Evolutionary conservation across 2,329 filamentous ascomycete genomes (phyloP), one percentile per base, ranked within the genome.

Genomic region (Fusarium pseudoanthophilum): DNA sequence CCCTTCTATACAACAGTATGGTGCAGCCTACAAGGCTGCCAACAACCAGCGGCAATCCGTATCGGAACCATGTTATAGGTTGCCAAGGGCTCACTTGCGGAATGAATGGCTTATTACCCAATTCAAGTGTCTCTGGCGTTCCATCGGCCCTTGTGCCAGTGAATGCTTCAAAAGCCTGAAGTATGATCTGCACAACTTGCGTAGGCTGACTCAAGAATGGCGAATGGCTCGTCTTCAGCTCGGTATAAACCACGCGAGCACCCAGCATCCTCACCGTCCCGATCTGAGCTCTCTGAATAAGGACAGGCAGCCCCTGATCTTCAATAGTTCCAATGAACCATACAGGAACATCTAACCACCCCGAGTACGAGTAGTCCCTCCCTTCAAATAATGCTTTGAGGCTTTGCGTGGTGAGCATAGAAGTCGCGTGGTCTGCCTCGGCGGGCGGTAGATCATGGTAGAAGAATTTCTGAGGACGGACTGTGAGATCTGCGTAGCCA

Each of bases 391-490:
- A 6, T 37, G 59, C 59, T 45, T 26, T 61, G 2, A 61, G 59
- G 11, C 49, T 61, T 45, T 61, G 59, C 4, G 59, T 61, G n/a
- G 30, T 56, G n/a, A 61, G 59, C 59, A 56, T 61, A 0, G 59
- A 61, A 18, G 59, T 21, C 6, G 15, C 18, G 14, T 39, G 21
- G 3, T 61, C 49, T 21, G 59, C 59, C 16, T 61, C 59, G 4
- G 32, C 32, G 2, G 59, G 49, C 1, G 39, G 26, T 7, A 61
- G 30, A 32, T 57, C 59, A 16, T 56, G 37, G 16, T 61, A 61
- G 32, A 61, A 61, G n/a, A 61, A 34, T 7, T 61, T 26, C 4
- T 61, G 49, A 9, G 59, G 59, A 20, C 39, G 39, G 20, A 61
- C 39, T 13, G 42, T n/a, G 8, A 61, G 21, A 13, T 61, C 49